These are phyloP conservation scores for Pterulicium gracile DNA, from an alignment of 1,284 basidiomycete genomes.

Conservation along the genomic window DNA sequence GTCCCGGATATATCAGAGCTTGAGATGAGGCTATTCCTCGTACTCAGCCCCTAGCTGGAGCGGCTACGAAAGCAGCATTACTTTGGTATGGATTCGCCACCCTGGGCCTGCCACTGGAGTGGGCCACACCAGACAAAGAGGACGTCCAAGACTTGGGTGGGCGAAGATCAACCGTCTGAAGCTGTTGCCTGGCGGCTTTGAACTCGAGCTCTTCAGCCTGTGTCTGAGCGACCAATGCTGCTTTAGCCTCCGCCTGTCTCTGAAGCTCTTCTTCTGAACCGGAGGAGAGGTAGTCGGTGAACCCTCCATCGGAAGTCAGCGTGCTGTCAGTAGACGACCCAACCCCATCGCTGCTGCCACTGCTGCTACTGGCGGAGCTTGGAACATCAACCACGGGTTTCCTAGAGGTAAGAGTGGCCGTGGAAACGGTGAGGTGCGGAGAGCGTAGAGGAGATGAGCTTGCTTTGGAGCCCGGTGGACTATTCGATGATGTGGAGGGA, in stretches of 20 bases:
- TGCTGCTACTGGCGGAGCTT: constrained; percentile 42
- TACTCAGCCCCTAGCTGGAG: background rate
- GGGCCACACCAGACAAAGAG: background rate
- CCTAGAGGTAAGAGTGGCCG: constrained; percentile 18
- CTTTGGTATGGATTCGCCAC: background rate
- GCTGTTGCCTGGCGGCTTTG: constrained; percentile 62
- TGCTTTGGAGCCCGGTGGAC: background rate
- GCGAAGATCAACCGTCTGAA: constrained; percentile 57
- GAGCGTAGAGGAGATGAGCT: constrained; percentile 3
- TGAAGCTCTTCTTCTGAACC: constrained; percentile 77
- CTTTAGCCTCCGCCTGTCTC: constrained; percentile 67
- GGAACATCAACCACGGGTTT: constrained; percentile 24
- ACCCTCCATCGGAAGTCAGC: constrained; percentile 70
- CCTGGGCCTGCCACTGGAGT: background rate
- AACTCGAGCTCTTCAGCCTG: constrained; percentile 72
- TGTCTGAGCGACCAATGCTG: constrained; percentile 63
- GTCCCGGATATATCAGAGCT: background rate
- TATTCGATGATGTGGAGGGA: background rate
- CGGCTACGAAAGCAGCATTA: background rate
- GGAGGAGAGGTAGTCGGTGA: constrained; percentile 76
- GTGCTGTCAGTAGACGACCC: constrained; percentile 58
- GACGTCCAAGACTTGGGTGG: constrained; percentile 49
- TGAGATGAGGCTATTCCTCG: too few relatives aligned
- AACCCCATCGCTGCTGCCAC: constrained; percentile 42
- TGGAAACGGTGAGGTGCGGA: constrained; percentile 13